A percentile compares a stretch with the other conserved stretches of the same genome.
These are phyloP conservation scores for Colletotrichum simmondsii DNA, from an alignment of 2,329 filamentous ascomycete species.

Conservation along the genomic window DNA sequence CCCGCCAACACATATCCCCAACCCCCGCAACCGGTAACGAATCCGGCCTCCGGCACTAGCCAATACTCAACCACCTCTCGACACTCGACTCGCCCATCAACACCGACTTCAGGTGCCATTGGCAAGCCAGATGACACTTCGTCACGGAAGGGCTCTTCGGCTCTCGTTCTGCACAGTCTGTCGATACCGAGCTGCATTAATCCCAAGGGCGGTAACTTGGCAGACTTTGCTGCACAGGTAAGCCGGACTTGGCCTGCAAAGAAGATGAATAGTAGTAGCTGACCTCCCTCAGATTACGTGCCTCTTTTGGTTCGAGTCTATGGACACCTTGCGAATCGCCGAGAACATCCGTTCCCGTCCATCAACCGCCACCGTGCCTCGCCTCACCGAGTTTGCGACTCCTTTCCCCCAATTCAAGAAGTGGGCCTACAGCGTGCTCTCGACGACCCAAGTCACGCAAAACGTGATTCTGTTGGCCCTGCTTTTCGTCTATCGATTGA, in stretches of 20 bases:
- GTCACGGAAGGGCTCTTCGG: constrained; percentile 52
- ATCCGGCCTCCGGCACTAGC: constrained; percentile 32
- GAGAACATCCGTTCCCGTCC: constrained; percentile 66
- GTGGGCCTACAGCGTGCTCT: constrained; percentile 91
- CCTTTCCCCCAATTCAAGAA: constrained; percentile 86
- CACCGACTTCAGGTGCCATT: constrained; percentile 47
- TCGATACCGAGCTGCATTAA: constrained; percentile 83
- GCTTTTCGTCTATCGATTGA: constrained; percentile 92
- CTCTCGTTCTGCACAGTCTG: constrained; percentile 68
- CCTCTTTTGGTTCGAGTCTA: constrained; percentile 96
- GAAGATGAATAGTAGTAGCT: constrained; percentile 31
- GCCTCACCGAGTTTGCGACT: constrained; percentile 76
- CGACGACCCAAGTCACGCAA: constrained; percentile 94
- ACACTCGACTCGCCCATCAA: constrained; percentile 49
- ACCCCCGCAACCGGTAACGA: constrained; percentile 8
- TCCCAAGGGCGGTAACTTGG: constrained; percentile 77
- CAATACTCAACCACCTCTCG: constrained; percentile 41
- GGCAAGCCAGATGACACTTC: constrained; percentile 44
- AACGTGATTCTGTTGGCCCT: constrained; percentile 93
- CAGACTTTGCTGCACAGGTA: constrained; percentile 87
- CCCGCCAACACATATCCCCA: constrained; percentile 34
- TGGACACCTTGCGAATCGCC: constrained; percentile 80
- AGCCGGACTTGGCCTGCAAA: constrained; percentile 39
- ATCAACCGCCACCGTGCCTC: constrained; percentile 52
- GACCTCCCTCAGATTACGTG: constrained; percentile 79